Evolutionary conservation across 148 eudicot genomes (phyloP).

Genomic region (Nyssa sinensis): DNA sequence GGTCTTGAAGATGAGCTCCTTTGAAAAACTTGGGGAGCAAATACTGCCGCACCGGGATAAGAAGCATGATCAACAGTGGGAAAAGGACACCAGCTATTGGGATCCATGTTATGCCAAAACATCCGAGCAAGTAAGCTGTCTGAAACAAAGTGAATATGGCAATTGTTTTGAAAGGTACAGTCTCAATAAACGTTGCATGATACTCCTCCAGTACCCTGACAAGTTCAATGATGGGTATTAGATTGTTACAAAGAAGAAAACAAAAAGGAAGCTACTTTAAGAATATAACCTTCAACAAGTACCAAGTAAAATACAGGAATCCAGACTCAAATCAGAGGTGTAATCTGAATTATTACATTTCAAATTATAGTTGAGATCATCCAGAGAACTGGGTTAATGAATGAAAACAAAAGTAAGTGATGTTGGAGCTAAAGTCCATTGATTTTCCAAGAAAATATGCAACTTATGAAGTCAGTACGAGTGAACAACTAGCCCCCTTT

Average conservation of each 20-base stretch:
- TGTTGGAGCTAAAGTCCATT: not conserved
- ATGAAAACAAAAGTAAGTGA: not conserved
- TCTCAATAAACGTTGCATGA: constrained; percentile 88
- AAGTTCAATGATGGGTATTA: not conserved
- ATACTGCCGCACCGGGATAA: constrained; percentile 93
- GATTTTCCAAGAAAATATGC: not conserved
- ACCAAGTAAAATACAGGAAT: not conserved
- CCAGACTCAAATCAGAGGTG: not conserved
- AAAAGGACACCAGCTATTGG: constrained; percentile 96
- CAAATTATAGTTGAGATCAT: not conserved
- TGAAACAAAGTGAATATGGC: constrained; percentile 84
- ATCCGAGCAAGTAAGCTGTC: constrained; percentile 70
- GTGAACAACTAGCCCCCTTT: not conserved
- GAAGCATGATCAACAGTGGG: constrained; percentile 94
- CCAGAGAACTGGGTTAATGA: not conserved
- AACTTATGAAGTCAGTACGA: not conserved
- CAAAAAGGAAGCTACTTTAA: not conserved
- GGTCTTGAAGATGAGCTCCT: constrained; percentile 90
- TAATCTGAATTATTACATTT: not conserved
- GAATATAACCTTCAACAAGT: not conserved
- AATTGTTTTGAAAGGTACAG: constrained; percentile 84
- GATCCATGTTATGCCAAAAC: constrained; percentile 97
- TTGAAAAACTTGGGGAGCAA: constrained; percentile 81
- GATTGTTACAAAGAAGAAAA: not conserved
- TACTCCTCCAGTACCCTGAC: constrained; percentile 76